These are phyloP conservation scores for Leishmania braziliensis DNA, from an alignment of 208 protist genomes.

Conservation along the genomic window DNA sequence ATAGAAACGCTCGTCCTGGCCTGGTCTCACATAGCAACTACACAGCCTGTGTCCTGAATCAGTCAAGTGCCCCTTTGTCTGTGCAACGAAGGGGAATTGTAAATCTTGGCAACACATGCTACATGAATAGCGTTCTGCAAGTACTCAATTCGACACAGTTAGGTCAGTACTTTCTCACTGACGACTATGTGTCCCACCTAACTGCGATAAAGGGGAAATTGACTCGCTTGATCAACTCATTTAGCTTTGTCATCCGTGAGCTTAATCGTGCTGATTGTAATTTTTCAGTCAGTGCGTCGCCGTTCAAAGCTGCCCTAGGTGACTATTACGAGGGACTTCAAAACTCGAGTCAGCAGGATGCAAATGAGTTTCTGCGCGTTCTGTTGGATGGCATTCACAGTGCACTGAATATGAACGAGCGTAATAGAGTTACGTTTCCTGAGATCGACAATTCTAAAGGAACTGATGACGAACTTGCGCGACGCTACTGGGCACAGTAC, in stretches of 20 bases:
- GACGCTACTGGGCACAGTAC: constrained; percentile 81
- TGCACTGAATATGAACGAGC: constrained; percentile 80
- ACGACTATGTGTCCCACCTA: constrained; percentile 63
- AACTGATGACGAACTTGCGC: constrained; percentile 75
- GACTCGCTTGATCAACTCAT: constrained; percentile 54
- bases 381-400: constrained; percentile 93
- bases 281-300: constrained; percentile 72
- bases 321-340: constrained; percentile 71
- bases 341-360: constrained; percentile 88
- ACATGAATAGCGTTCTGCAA: constrained; percentile 92
- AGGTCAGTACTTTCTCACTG: constrained; percentile 86
- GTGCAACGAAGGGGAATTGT: constrained; percentile 71
- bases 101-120: constrained; percentile 94
- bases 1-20: not conserved
- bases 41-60: constrained; percentile 39
- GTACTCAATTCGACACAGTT: constrained; percentile 83
- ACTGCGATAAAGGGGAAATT: constrained; percentile 37
- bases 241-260: constrained; percentile 82
- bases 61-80: constrained; percentile 13
- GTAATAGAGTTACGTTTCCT: constrained; percentile 21
- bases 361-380: constrained; percentile 92
- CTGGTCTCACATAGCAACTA: constrained; percentile 15
- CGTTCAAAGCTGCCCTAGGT: constrained; percentile 82
- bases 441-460: constrained; percentile 80
- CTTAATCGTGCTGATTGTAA: constrained; percentile 54